Base-by-base conservation (phyloP, 352 stramenopile genomes). In the Phytopythium delawarense region DNA sequence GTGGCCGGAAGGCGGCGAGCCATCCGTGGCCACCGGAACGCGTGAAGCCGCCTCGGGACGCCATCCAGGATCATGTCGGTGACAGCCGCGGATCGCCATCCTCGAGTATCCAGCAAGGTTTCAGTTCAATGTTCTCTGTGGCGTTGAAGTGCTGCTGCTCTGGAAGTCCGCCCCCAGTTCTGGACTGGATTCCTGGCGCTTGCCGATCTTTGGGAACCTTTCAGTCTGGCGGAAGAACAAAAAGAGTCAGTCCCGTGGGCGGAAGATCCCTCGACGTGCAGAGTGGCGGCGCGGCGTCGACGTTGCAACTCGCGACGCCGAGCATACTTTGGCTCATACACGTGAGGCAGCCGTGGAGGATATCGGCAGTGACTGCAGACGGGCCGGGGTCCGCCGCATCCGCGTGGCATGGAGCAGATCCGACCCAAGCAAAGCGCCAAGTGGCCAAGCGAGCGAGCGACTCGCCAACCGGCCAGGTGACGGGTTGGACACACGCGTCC, bases 221-320 rank as follows among this genome's bases (percentile, higher is more conserved):
- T 28, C 25, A 28, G 25, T 28, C 25, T 1, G 40, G 40, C 15
- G 45, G 45, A 32, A 32, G 21, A 32, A 32, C n/a, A 25, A 39
- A 55, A 23, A 59, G 53, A 59, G 53, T 49, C 53, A 59, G 53
- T 48, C 16, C n/a, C n/a, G 52, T 30, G 53, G 53, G 18, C 35
- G 53, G 53, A 59, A 59, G 53, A 59, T 59, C 53, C 51, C 32
- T 59, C 37, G 16, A 59, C 34, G 32, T 30, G 18, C 15, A 37
- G 8, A 37, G 28, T 56, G 50, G 51, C 51, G 32, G 18, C 32
- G 51, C 51, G 15, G 51, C 35, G 51, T 57, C 51, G 25, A 57
- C 51, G 30, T 2, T 42, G 51, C 51, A 57, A 28, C 51, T 57
- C 51, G 28, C 21, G 28, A 8, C 48, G 7, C 23, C 13, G 23